Base-by-base conservation (phyloP, 2,329 filamentous ascomycete genomes). In the Byssothecium circinans region DNA sequence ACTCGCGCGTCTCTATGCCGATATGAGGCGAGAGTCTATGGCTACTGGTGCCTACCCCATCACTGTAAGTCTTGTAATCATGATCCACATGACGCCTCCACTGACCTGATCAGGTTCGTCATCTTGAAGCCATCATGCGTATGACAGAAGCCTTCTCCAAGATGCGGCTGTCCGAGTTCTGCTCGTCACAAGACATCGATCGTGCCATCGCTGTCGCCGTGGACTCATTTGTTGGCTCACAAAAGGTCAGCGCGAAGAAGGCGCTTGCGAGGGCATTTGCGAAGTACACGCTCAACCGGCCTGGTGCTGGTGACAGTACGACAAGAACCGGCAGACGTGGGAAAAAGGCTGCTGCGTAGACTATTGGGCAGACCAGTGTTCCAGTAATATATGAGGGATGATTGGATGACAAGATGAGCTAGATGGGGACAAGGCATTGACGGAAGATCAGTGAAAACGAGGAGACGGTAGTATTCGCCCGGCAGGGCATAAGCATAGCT, bases 221-320 rank as follows among this genome's bases (percentile, higher is more conserved):
- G 2, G 91, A 97, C 58, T 95, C 89, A 46, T 99, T 99, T 66
- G 89, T 99, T 35, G 89, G 88, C 52, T 95, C 89, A 62, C 94
- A 99, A 71, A 99, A 99, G 78, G 84, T 97, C 63, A 95, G 89
- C 75, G 94, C 89, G 75, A 99, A 97, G 81, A 96, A 96, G 79
- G 91, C 94, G 14, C 81, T 99, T 36, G 88, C 91, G 0, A 81
- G 94, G 50, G 90, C 94, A 4, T 99, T 99, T 76, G 91, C 94
- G 64, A 99, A 99, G 78, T 99, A 97, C 68, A 79, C 77, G 7
- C 68, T 79, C 22, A 70, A 70, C 34, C 58, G 73, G 34, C 75
- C 75, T 32, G 75, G 75, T 30, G 73, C 73, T 30, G 71, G 73
- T 20, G 61, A 62, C 15, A 54, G 58, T 14, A 54, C 60, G 14